Percentiles rank a stretch among this genome's conserved stretches.
Evolutionary conservation across 2,329 filamentous ascomycete species (phyloP).

Genomic region (Cercospora berteroae): DNA sequence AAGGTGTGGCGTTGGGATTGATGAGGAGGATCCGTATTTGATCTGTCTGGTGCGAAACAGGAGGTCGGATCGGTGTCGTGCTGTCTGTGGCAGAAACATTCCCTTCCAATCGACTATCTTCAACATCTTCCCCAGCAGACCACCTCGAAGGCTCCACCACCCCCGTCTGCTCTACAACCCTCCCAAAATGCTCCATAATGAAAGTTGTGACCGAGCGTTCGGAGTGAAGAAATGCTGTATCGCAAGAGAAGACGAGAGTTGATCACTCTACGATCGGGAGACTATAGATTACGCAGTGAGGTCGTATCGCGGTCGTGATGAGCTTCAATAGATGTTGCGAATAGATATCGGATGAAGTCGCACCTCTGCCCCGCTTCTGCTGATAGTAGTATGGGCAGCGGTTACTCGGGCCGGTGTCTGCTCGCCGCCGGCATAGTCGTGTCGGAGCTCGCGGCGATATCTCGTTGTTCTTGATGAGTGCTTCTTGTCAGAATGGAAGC

Average conservation of each 20-base stretch:
- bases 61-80: not conserved
- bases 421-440: not conserved
- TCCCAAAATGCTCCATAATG: conserved; percentile 40
- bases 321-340: not conserved
- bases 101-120: not conserved
- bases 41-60: not conserved
- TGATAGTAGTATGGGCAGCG: not conserved
- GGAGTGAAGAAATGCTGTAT: not conserved
- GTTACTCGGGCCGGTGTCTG: conserved; percentile 4
- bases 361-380: conserved; percentile 2
- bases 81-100: not conserved
- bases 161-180: conserved; percentile 34
- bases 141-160: conserved; percentile 34
- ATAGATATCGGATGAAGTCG: not conserved
- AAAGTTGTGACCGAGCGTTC: not conserved
- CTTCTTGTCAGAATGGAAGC: not conserved
- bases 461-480: not conserved
- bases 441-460: not conserved
- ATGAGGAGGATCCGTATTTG: conserved; percentile 47
- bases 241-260: not conserved
- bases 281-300: not conserved
- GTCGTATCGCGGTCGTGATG: not conserved
- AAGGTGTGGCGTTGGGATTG: conserved; percentile 50
- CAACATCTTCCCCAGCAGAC: not conserved
- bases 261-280: not conserved